These are phyloP conservation scores for Naganishia cerealis DNA, from an alignment of 1,284 basidiomycete species.

Conservation along the genomic window DNA sequence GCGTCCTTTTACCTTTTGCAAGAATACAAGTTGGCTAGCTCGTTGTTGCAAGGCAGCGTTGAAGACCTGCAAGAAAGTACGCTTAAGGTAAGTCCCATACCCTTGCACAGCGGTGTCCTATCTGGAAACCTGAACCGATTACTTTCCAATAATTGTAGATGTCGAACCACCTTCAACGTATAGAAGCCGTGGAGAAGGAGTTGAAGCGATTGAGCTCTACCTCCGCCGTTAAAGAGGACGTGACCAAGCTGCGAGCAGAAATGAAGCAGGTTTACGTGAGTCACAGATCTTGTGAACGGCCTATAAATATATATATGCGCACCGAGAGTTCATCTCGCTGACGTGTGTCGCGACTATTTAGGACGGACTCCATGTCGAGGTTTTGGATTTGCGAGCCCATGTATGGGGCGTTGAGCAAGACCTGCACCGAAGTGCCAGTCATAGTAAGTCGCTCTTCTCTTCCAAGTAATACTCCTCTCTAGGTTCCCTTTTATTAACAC, in stretches of 20 bases:
- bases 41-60: conserved; percentile 77
- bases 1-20: conserved; percentile 84
- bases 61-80: conserved; percentile 81
- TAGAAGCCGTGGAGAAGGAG: conserved; percentile 85
- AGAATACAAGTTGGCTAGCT: conserved; percentile 83
- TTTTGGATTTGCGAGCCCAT: conserved; percentile 53
- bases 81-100: conserved; percentile 61
- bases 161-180: conserved; percentile 75
- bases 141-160: conserved; percentile 59
- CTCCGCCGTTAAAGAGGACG: conserved; percentile 73
- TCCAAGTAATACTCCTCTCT: not conserved
- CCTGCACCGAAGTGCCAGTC: conserved; percentile 50
- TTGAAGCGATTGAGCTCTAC: conserved; percentile 69
- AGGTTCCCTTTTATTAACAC: not conserved
- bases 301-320: not conserved
- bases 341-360: conserved; percentile 32
- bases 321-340: not conserved
- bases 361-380: conserved; percentile 54
- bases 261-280: conserved; percentile 72
- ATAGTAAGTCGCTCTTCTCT: conserved; percentile 42
- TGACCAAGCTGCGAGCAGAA: conserved; percentile 70
- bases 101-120: not conserved
- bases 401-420: conserved; percentile 56
- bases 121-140: not conserved
- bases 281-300: not conserved